Base-by-base conservation (phyloP, 768 basidiomycete genomes). In the Panaeolus papilionaceus region DNA sequence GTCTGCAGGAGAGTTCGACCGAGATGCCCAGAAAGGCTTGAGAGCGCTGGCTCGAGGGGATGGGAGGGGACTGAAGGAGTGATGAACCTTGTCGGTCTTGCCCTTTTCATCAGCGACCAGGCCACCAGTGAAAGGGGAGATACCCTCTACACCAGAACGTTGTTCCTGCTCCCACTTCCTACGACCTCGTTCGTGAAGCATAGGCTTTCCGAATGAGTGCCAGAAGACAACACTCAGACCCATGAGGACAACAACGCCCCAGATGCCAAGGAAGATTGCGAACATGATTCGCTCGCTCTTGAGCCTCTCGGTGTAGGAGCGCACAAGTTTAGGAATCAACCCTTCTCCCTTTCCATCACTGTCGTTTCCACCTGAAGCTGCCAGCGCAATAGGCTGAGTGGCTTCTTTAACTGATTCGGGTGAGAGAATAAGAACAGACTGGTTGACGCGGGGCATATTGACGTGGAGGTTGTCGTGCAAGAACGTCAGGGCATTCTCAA, bases 401-500 rank as follows among this genome's bases (percentile, higher is more conserved):
- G 90, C 89, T 71, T 95, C 94, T 73, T 92, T 82, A 66, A 96
- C 88, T 2, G 86, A 81, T 3, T 78, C 76, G 3, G 89, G 88
- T 0, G 94, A 94, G 64, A 98, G 86, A 38, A 96, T 83, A 61
- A 99, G 89, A 37, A 90, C 83, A 44, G 85, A 84, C 63, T 92
- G 81, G 67, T 94, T 91, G 66, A 98, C 85, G 58, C 86, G 87
- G 0, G 96, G 92, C 67, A 99, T 84, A 72, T 93, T 79, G 73
- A 99, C 83, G 61, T 89, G 82, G 61, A 96, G 89, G 79, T 98
- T 94, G 69, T 95, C 81, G 75, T 97, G 91, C 69, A 99, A 81
- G 85, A 97, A 98, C 0, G 95, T 98, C 45, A 98, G 82, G 5
- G 92, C 95, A 18, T 89, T 84, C 78, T 96, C 94, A 73, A 99